Evolutionary conservation across 2,329 filamentous ascomycete genomes (phyloP).

Genomic region (Trichoderma sp.): DNA sequence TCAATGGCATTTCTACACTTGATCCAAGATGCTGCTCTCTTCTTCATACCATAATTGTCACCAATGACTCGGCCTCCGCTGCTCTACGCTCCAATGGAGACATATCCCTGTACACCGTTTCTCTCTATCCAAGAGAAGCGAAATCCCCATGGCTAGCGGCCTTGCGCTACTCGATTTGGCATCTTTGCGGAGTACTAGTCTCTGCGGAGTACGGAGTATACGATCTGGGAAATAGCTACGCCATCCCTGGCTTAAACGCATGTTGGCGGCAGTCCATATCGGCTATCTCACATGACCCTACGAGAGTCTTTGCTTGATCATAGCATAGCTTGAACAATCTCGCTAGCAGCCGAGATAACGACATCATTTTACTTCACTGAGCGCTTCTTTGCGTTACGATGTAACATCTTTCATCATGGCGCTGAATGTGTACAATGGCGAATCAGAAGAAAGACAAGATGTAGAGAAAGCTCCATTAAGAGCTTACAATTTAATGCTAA

Average conservation of each 20-base stretch:
- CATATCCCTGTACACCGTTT: background rate
- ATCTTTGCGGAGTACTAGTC: background rate
- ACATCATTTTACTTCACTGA: background rate
- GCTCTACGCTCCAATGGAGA: background rate
- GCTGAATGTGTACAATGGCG: background rate
- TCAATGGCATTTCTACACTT: background rate
- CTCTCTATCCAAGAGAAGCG: background rate
- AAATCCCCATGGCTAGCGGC: background rate
- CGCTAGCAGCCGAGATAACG: background rate
- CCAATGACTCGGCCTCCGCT: background rate
- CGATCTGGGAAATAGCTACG: background rate
- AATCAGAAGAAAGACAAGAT: background rate
- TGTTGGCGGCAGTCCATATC: background rate
- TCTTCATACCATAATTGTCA: background rate
- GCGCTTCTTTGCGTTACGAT: background rate
- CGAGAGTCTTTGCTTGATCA: background rate
- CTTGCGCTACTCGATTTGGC: background rate
- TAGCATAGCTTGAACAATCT: background rate
- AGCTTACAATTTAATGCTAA: background rate
- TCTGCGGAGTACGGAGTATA: background rate
- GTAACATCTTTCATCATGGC: background rate
- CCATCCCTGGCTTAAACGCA: background rate
- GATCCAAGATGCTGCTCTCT: background rate
- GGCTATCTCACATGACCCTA: background rate
- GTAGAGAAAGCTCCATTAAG: background rate